Base-by-base conservation (phyloP, 176 grass and related monocot species). In the Pharus latifolius region DNA sequence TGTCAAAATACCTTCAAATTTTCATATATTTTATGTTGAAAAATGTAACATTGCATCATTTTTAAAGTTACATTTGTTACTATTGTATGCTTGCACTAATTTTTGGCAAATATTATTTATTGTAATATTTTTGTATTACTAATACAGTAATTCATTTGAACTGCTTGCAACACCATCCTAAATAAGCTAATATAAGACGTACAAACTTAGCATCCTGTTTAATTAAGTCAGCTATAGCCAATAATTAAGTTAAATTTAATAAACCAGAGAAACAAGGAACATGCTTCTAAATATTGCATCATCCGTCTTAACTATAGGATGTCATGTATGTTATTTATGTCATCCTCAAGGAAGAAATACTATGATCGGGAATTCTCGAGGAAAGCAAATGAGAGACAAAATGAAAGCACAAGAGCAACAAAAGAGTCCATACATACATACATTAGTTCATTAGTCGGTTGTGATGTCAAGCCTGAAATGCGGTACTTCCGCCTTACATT, bases 391-490 rank as follows among this genome's bases (percentile, higher is more conserved):
- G 23, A 31, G 65, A 56, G 25, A 24, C 5, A 72, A 60, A 16
- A 33, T 2, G n/a, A 65, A 27, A 33, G 48, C 12, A 35, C 3
- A 5, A 56, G 19, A 71, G 17, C 10, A 82, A 29, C 13, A 32
- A 18, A 27, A 81, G 11, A 41, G 25, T 56, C 23, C 24, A 52
- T 37, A n/a, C n/a, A 31, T 28, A 30, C 60, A 70, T 83, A 91
- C 88, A 86, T 83, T 29, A 91, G 70, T 56, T 91, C 88, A 29
- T 76, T 78, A 47, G 88, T 91, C 58, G 88, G 83, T 66, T 85
- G 83, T 22, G 83, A 69, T 42, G 88, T 91, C 49, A 91, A 28
- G 5, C 88, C 79, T 10, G 64, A 76, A 43, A 91, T 81, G 37
- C 83, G 83, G 43, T 91, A 91, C 25, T 91, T 91, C 27, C 83